These are phyloP conservation scores for Nemania bipapillata DNA, from an alignment of 2,329 filamentous ascomycete genomes.

Conservation along the genomic window DNA sequence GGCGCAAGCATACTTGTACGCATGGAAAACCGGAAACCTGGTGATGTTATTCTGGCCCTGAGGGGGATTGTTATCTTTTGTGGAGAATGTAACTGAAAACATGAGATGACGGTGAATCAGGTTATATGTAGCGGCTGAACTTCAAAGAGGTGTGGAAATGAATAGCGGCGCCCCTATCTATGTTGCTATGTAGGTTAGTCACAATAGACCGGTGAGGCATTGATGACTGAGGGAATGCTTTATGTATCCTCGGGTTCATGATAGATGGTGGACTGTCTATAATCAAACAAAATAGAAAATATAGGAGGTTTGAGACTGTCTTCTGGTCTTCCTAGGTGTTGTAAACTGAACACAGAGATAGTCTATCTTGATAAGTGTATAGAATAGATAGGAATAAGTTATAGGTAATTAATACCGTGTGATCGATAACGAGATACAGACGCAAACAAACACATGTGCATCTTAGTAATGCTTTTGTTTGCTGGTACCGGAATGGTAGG, in stretches of 20 bases:
- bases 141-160: not conserved
- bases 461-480: not conserved
- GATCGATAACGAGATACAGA: not conserved
- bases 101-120: not conserved
- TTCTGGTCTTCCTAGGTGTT: too few relatives aligned
- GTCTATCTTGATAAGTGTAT: too few relatives aligned
- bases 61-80: constrained; percentile 1
- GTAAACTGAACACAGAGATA: too few relatives aligned
- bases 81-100: constrained; percentile 6
- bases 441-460: not conserved
- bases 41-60: not conserved
- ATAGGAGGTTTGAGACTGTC: too few relatives aligned
- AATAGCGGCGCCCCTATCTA: not conserved
- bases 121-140: not conserved
- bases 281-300: too few relatives aligned
- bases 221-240: too few relatives aligned
- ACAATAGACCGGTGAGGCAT: too few relatives aligned
- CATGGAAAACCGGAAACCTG: constrained; percentile 7
- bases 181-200: too few relatives aligned
- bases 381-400: too few relatives aligned
- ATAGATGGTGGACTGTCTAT: too few relatives aligned
- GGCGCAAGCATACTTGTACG: not conserved
- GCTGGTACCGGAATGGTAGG: constrained; percentile 2
- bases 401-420: too few relatives aligned
- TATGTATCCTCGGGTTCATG: too few relatives aligned